Evolutionary conservation across 176 grass and related monocot genomes (phyloP).

Genomic region (Urochloa ruziziensis): DNA sequence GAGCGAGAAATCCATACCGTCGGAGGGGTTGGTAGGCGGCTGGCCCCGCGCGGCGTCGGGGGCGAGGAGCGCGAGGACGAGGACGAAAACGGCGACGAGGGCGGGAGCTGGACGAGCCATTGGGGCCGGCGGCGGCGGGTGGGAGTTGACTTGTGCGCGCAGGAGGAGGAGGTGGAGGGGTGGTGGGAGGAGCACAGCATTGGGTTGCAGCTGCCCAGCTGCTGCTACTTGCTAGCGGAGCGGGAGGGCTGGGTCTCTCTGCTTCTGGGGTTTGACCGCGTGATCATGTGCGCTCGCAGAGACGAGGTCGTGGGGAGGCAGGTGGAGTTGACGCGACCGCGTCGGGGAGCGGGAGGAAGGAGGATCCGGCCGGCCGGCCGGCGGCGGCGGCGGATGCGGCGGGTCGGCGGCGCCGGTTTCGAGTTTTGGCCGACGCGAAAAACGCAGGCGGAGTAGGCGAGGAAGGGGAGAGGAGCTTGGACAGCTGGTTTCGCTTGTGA

Average conservation of each 20-base stretch:
- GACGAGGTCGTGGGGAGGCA: conserved; percentile 37
- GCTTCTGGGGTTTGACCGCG: conserved; percentile 30
- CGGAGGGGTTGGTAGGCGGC: neutral
- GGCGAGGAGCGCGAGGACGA: conserved; percentile 22
- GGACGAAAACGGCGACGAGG: neutral
- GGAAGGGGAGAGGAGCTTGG: too few relatives aligned
- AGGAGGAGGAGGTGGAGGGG: neutral
- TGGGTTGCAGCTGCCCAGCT: neutral
- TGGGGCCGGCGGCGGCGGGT: neutral
- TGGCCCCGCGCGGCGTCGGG: neutral
- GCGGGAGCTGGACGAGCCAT: conserved; percentile 17
- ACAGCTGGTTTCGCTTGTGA: neutral
- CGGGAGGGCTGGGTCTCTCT: conserved; percentile 4
- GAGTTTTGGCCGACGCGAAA: neutral
- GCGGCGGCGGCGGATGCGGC: conserved; percentile 1
- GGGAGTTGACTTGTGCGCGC: conserved; percentile 30
- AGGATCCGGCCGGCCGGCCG: neutral
- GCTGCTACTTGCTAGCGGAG: neutral
- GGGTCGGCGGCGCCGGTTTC: conserved; percentile 5
- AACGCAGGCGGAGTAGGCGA: too few relatives aligned
- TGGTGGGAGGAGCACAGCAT: conserved; percentile 14
- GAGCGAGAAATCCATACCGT: conserved; percentile 21
- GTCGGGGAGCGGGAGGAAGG: neutral
- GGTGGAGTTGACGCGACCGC: conserved; percentile 16
- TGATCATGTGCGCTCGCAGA: neutral